These are phyloP conservation scores for Phytophthora syringae DNA, from an alignment of 352 stramenopile species.

Conservation along the genomic window DNA sequence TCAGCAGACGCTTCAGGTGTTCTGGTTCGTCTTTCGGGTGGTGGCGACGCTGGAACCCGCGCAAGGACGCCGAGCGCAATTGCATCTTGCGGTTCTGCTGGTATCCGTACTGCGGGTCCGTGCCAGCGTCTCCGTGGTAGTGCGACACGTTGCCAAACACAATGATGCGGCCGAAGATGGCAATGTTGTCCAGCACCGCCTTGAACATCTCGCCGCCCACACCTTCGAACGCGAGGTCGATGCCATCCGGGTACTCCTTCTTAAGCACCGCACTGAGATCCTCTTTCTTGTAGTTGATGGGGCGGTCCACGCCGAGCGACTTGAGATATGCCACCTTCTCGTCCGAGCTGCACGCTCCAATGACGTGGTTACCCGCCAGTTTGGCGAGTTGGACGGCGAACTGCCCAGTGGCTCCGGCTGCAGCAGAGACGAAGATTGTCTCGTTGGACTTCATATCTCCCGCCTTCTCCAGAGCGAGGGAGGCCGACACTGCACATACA, in stretches of 20 bases:
- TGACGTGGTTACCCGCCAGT: slow-evolving; percentile 60
- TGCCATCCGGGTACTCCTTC: slow-evolving; percentile 46
- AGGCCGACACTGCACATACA: slow-evolving; percentile 46
- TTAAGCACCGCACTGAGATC: slow-evolving; percentile 41
- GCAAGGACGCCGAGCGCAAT: slow-evolving; percentile 47
- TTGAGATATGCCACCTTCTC: slow-evolving; percentile 77
- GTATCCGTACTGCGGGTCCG: slow-evolving; percentile 35
- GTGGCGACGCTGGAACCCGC: slow-evolving; percentile 51
- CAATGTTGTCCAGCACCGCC: slow-evolving; percentile 57
- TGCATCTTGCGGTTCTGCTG: slow-evolving; percentile 45
- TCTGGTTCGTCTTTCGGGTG: slow-evolving; percentile 37
- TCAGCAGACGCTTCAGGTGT: slow-evolving; percentile 44
- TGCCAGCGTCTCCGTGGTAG: slow-evolving; percentile 43
- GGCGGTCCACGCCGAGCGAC: slow-evolving; percentile 50
- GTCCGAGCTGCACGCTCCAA: slow-evolving; percentile 68
- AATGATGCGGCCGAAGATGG: slow-evolving; percentile 61
- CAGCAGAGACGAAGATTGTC: slow-evolving; percentile 45
- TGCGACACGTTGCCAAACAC: slow-evolving; percentile 62
- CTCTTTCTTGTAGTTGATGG: slow-evolving; percentile 80
- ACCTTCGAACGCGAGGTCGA: slow-evolving; percentile 48
- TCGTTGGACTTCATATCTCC: slow-evolving; percentile 56
- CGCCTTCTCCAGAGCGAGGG: slow-evolving; percentile 51
- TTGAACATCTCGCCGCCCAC: slow-evolving; percentile 45
- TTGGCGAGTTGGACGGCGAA: slow-evolving; percentile 85
- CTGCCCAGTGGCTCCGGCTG: slow-evolving; percentile 70